Base-by-base conservation (phyloP, 306 rosid species). In the Inga oerstediana region DNA sequence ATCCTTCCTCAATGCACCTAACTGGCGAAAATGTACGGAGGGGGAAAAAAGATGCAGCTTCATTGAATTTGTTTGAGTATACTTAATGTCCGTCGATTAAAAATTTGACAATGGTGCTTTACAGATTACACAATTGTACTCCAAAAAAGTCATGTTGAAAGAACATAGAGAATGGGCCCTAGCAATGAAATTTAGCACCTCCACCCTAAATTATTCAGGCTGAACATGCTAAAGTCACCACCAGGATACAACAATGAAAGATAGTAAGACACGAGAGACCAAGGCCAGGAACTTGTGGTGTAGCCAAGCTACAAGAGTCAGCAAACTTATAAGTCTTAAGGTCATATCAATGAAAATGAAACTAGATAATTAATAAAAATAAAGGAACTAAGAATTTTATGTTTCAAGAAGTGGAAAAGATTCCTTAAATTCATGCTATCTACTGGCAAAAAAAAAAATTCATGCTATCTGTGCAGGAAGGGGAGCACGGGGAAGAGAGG, bases 301-400 rank as follows among this genome's bases (percentile, higher is more conserved):
- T 51, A 32, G 39, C 39, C 66, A 35, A 35, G 16, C 37, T 51
- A 49, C 16, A 14, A 13, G 66, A 80, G 7, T 45, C 64, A 59
- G 37, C 32, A 74, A 44, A 71, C 30, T 4, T 51, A 24, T 51
- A 24, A 65, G 22, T 51, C 56, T 7, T 34, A 74, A 74, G 65
- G 34, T 75, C 69, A 9, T 65, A 81, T 74, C 3, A 51, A 16
- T 34, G 32, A 77, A 49, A 9, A 10, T 69, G 46, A 68, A 56
- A 59, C 71, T 59, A 83, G 78, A 61, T 59, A 37, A 61, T 45
- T 49, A 75, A 84, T 74, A 8, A 16, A 66, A 66, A 45, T 45
- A 59, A 35, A 0, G 19, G 19, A 64, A 30, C 19, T 22, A 34
- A 59, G 16, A 32, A 9, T 58, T 70, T 35, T 34, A 17, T 15